These are phyloP conservation scores for Rhododendron kiyosumense DNA, from an alignment of 148 eudicot genomes.

Conservation along the genomic window DNA sequence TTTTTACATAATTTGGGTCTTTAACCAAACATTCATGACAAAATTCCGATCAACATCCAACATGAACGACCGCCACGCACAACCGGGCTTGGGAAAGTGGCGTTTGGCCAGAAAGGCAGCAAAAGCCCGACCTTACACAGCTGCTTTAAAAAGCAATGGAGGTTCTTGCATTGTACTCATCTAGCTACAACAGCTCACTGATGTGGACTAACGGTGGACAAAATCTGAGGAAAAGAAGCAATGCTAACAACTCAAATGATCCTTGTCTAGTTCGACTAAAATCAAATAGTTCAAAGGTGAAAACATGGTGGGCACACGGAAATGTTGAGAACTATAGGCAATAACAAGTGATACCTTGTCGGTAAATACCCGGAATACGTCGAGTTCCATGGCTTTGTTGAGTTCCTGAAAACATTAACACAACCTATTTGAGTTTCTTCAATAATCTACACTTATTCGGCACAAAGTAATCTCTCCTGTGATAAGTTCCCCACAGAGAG, in stretches of 20 bases:
- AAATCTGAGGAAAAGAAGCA: constrained; percentile 25
- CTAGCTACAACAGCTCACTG: constrained; percentile 8
- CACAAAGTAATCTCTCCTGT: background rate
- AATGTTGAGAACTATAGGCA: background rate
- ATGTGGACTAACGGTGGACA: constrained; percentile 25
- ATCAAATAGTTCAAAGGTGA: background rate
- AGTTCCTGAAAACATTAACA: constrained; percentile 42
- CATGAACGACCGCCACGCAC: background rate
- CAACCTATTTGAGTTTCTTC: background rate
- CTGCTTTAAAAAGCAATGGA: background rate
- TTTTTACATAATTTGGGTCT: background rate
- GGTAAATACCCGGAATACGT: constrained; percentile 47
- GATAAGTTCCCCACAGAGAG: background rate
- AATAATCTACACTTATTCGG: background rate
- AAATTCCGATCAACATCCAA: background rate
- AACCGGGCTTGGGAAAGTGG: background rate
- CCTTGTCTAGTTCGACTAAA: background rate
- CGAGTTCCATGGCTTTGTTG: constrained; percentile 59
- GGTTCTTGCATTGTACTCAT: background rate
- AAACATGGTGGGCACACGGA: background rate
- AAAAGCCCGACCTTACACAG: background rate
- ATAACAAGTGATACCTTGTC: constrained; percentile 50
- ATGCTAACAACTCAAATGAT: background rate
- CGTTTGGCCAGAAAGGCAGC: background rate
- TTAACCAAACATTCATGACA: background rate